Evolutionary conservation across 345 rosid species (phyloP), one percentile per base, ranked within the genome.

Genomic region (Cardamine occulta): DNA sequence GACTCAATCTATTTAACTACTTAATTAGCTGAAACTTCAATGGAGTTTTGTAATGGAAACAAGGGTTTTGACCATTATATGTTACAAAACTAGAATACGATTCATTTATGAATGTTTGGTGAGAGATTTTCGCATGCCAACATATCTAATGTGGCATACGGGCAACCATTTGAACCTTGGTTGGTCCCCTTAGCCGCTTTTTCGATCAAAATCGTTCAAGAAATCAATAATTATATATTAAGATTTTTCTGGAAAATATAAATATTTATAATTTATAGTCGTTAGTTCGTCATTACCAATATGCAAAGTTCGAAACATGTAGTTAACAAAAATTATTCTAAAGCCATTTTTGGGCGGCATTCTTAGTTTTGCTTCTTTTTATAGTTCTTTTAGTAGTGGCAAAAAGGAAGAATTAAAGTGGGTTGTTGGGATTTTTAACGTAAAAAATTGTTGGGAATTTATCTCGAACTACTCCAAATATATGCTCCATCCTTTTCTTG

Each of bases 111-210:
- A 51, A 68, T 52, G 56, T 53, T 60, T 75, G 55, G 35, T 63
- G 80, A 35, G 68, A 48, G 62, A 71, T 37, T 48, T 58, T 58
- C 49, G 67, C 68, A 59, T 71, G 76, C 68, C 56, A 26, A 77
- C 44, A 72, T 47, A 78, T 78, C 81, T 39, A 72, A 65, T 72
- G 77, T 78, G 77, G 81, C 51, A 8, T 77, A 45, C 59, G 76
- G 80, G 76, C 56, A 45, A 77, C 72, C 72, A 59, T 39, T 66
- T 49, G 31, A 45, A 64, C n/a, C 44, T 78, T 78, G 73, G 81
- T 65, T 78, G 73, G 81, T 65, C 77, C 76, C 77, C 63, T 72
- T 72, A 35, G 54, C 47, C 56, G 6, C 62, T 72, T 66, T 56
- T 52, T 68, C 17, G 17, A 37, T 29, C 55, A 39, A 26, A 45